Base-by-base conservation (phyloP, 1,284 basidiomycete genomes). In the Sutorius eximius region DNA sequence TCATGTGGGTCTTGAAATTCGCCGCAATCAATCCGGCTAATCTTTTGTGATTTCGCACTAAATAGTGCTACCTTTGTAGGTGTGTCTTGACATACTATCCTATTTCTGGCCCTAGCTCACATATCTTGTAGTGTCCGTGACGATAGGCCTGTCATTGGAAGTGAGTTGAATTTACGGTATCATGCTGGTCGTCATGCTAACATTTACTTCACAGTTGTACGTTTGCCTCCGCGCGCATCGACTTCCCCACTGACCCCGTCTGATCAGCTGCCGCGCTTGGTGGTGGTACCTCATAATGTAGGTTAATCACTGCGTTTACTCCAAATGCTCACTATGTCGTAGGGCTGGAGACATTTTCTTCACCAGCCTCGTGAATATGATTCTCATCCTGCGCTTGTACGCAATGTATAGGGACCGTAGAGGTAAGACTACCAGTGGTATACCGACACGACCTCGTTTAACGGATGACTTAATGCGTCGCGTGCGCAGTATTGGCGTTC, bases 371-470 rank as follows among this genome's bases (percentile, higher is more conserved):
- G 53, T 55, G n/a, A 49, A 55, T 16, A 18, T 56, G 12, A 56
- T 55, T n/a, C 53, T 55, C 15, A 49, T 42, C 8, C 30, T 55
- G 53, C 53, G 53, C 20, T 43, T 55, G n/a, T 49, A 27, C 24
- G 52, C 53, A 3, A 29, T 55, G 24, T 55, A 55, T 20, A 6
- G 38, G 27, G 42, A 22, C 16, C 52, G 53, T n/a, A 55, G 32
- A 47, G 38, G 53, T 43, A 49, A 43, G 33, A 20, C 2, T 8
- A 20, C 2, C 5, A 11, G 41, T 41, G 8, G 12, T 24, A 3
- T 36, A 13, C n/a, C 20, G 20, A 12, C 9, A 37, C 34, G 9
- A 11, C 16, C 6, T 22, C 36, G 4, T 18, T 37, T 11, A 38
- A 12, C 3, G 18, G 15, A 22, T 20, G 9, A 1, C 3, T 3